These are phyloP conservation scores for Danielia oregonensis DNA, from an alignment of 805 yeast genomes.

Conservation along the genomic window DNA sequence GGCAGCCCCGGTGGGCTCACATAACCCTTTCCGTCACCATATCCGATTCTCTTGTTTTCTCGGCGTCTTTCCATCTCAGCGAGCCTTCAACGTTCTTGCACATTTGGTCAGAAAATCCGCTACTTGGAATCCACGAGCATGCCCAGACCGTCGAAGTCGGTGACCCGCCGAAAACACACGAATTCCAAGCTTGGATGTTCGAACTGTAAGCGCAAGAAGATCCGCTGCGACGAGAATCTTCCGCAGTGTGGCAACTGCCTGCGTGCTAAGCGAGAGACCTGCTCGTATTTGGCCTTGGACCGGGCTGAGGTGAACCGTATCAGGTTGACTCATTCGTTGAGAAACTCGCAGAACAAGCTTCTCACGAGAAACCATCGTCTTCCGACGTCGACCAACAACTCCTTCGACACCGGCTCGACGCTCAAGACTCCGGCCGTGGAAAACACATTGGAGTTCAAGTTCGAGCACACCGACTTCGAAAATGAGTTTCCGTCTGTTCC, in stretches of 20 bases:
- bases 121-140: background rate
- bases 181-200: conserved; percentile 29
- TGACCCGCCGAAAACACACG: conserved; percentile 24
- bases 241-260: conserved; percentile 27
- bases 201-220: conserved; percentile 29
- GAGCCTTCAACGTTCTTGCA: background rate
- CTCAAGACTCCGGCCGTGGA: background rate
- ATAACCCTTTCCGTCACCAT: no score
- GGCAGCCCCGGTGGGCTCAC: no score
- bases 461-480: conserved; percentile 21
- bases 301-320: conserved; percentile 20
- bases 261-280: conserved; percentile 22
- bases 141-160: background rate
- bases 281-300: conserved; percentile 23
- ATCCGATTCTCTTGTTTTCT: no score
- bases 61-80: no score
- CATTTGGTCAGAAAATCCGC: background rate
- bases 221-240: conserved; percentile 27
- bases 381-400: conserved; percentile 19
- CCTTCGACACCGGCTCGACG: background rate
- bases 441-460: conserved; percentile 18
- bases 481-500: conserved; percentile 16
- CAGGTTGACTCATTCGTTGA: conserved; percentile 23
- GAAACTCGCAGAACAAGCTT: conserved; percentile 25
- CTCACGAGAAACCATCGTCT: conserved; percentile 22